phyloP scores from a whole-genome alignment of 2,329 filamentous ascomycete species.

The Orbilia javanica region DNA sequence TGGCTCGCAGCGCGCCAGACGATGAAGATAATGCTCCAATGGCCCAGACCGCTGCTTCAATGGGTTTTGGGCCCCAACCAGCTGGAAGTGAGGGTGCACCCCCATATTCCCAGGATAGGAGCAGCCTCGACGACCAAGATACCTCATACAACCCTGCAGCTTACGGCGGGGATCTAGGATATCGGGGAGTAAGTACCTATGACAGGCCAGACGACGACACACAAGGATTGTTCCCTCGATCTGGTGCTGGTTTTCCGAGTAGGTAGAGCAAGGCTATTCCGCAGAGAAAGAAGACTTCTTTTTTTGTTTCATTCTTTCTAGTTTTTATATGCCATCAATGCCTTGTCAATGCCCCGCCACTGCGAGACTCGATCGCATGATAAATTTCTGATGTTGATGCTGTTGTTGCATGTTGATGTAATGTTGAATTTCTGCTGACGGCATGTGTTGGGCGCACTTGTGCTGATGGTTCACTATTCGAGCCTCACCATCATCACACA shows the following conservation, averaged over 20 bases:
- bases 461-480: constrained; percentile 16
- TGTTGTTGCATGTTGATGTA: neutral
- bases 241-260: constrained; percentile 19
- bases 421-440: constrained; percentile 1
- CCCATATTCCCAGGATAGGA: constrained; percentile 48
- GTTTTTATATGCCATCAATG: too few relatives aligned
- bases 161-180: constrained; percentile 49
- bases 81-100: constrained; percentile 24
- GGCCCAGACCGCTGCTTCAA: constrained; percentile 48
- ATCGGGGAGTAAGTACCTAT: constrained; percentile 51
- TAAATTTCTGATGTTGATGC: neutral
- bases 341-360: constrained; percentile 9
- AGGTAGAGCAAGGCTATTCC: constrained; percentile 10
- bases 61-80: constrained; percentile 43
- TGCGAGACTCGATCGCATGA: constrained; percentile 16
- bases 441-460: constrained; percentile 4
- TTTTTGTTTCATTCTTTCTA: neutral
- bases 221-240: constrained; percentile 49
- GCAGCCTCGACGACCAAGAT: constrained; percentile 51
- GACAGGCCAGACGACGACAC: constrained; percentile 40
- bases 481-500: constrained; percentile 14
- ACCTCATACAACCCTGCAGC: constrained; percentile 38
- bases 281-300: constrained; percentile 1
- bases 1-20: constrained; percentile 4
- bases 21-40: constrained; percentile 32